Conservation (phyloP, 1,284 basidiomycete species). For the Vanrija sp. region DNA sequence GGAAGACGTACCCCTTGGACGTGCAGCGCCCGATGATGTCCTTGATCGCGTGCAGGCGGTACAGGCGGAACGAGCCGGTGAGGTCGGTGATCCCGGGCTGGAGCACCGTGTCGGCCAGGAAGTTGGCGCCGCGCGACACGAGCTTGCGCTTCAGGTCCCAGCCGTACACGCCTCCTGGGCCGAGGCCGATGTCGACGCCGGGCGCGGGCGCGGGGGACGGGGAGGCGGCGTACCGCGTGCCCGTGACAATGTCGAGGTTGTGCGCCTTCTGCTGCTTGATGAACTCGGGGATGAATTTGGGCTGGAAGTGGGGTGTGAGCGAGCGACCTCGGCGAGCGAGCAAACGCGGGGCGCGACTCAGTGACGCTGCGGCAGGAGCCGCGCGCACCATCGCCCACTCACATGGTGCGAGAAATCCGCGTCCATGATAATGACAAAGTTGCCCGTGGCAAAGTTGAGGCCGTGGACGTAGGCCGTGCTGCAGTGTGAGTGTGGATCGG, state of each 20-base stretch:
- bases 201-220: slow-evolving; percentile 43
- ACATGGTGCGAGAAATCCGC: slow-evolving; percentile 94
- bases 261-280: slow-evolving; percentile 73
- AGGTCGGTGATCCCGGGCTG: slow-evolving; percentile 79
- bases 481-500: not conserved
- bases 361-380: not conserved
- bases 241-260: slow-evolving; percentile 83
- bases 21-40: slow-evolving; percentile 77
- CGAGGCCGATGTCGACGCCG: slow-evolving; percentile 33
- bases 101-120: slow-evolving; percentile 74
- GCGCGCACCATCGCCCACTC: slow-evolving; percentile 30
- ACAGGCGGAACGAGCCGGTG: slow-evolving; percentile 80
- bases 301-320: slow-evolving; percentile 55
- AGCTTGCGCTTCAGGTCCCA: slow-evolving; percentile 86
- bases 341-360: not conserved
- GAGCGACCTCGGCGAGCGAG: not conserved
- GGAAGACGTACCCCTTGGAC: slow-evolving; percentile 89
- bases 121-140: slow-evolving; percentile 79
- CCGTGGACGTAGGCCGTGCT: slow-evolving; percentile 92
- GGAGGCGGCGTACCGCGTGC: slow-evolving; percentile 67
- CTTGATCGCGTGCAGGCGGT: slow-evolving; percentile 68
- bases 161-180: slow-evolving; percentile 77
- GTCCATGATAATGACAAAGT: slow-evolving; percentile 95
- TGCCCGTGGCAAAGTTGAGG: slow-evolving; percentile 79
- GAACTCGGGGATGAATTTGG: slow-evolving; percentile 85